These are phyloP conservation scores for Huntiella abstrusa DNA, from an alignment of 2,329 filamentous ascomycete genomes.

Conservation along the genomic window DNA sequence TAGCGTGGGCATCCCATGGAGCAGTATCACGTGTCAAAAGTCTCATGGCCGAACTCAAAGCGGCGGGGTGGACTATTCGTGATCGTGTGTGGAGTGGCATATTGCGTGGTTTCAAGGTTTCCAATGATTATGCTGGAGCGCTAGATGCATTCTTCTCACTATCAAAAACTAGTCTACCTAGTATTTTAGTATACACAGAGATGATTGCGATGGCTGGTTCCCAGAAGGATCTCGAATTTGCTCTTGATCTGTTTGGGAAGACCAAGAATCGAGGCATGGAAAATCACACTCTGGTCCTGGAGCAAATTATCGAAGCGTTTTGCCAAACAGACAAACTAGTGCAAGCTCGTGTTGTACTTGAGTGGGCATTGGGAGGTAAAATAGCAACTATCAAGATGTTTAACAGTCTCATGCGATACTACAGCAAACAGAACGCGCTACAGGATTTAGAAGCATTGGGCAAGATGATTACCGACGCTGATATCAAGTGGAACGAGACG, in stretches of 20 bases:
- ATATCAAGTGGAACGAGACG: constrained; percentile 28
- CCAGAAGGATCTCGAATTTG: constrained; percentile 53
- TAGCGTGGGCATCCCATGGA: constrained; percentile 7
- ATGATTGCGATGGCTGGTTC: constrained; percentile 54
- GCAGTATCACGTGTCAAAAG: constrained; percentile 6
- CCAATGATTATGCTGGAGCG: constrained; percentile 47
- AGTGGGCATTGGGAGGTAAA: constrained; percentile 32
- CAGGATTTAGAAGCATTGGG: constrained; percentile 29
- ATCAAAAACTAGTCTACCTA: constrained; percentile 29
- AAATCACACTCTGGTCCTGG: constrained; percentile 25
- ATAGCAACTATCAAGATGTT: constrained; percentile 45
- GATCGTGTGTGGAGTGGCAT: constrained; percentile 56
- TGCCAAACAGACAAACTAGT: constrained; percentile 24
- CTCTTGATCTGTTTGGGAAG: constrained; percentile 43
- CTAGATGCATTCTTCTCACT: constrained; percentile 45
- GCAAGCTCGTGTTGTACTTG: constrained; percentile 22
- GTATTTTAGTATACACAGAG: constrained; percentile 48
- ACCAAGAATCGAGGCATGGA: constrained; percentile 35
- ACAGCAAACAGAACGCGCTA: constrained; percentile 42
- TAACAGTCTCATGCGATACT: constrained; percentile 56
- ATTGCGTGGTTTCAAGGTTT: constrained; percentile 49
- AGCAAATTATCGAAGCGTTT: constrained; percentile 20
- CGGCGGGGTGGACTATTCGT: constrained; percentile 25
- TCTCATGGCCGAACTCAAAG: constrained; percentile 8
- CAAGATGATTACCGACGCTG: constrained; percentile 27